Conservation (phyloP, 2,329 filamentous ascomycete genomes). For the Orbilia blumenaviensis region DNA sequence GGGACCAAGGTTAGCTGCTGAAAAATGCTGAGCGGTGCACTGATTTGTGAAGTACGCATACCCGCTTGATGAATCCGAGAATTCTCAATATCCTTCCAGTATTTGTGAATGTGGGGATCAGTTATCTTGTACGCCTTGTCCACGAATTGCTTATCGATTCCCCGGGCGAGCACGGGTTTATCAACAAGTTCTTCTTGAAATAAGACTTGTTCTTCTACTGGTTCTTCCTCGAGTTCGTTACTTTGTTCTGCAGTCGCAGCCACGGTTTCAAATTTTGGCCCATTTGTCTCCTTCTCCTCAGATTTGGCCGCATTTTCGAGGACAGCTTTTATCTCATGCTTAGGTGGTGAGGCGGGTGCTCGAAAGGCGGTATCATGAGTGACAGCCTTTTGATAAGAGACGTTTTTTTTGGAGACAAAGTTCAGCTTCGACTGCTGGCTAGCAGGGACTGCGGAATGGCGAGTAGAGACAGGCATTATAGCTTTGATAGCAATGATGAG, state of each 20-base stretch:
- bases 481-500: not conserved
- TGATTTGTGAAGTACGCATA: constrained; percentile 56
- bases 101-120: constrained; percentile 75
- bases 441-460: constrained; percentile 21
- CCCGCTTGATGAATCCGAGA: constrained; percentile 72
- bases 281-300: constrained; percentile 58
- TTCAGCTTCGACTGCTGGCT: constrained; percentile 45
- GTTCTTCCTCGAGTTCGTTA: constrained; percentile 43
- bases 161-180: not conserved
- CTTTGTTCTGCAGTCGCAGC: not conserved
- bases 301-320: constrained; percentile 59
- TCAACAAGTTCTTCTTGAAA: constrained; percentile 41
- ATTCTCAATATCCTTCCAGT: constrained; percentile 79
- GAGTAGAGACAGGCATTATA: constrained; percentile 44
- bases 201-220: not conserved
- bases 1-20: not conserved
- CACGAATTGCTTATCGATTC: constrained; percentile 61
- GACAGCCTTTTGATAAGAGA: constrained; percentile 56
- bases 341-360: constrained; percentile 42
- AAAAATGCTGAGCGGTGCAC: not conserved
- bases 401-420: constrained; percentile 36
- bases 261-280: not conserved
- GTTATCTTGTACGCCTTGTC: constrained; percentile 71
- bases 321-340: no score
- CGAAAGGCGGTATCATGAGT: constrained; percentile 26